Base-by-base conservation (phyloP, 371 early-diverging fungal species). In the Rhizopus arrhizus region DNA sequence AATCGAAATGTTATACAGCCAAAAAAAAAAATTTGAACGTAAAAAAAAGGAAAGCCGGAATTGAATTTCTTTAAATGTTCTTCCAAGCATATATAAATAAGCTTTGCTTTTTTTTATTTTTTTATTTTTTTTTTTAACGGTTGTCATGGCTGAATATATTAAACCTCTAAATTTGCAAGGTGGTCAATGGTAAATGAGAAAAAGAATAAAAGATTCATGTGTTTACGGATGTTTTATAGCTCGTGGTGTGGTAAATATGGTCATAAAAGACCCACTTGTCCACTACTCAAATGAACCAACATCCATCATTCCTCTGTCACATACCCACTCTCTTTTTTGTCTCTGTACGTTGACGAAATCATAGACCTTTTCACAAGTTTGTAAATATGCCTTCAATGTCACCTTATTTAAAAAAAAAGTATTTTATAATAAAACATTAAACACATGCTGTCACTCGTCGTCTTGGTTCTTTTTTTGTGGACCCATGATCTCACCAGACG, bases 161-260 rank as follows among this genome's bases (percentile, higher is more conserved):
- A 65, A 65, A 32, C 61, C 61, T 46, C 61, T 65, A 36, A 65
- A 65, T n/a, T 46, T 65, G 40, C 41, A 56, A 57, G 66, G 66
- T 10, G 66, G 66, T 31, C 66, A 65, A 57, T 65, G 66, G 66
- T 65, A 61, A 61, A 49, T 40, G 9, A 22, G 7, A 29, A 31
- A 43, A 55, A 16, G 32, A 13, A 43, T 5, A 5, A n/a, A 43
- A 13, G 13, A 15, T n/a, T 1, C 43, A 43, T 13, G 10, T 9
- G 1, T 51, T 33, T 49, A 15, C 11, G 0, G 9, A 52, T 5
- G 7, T 15, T 41, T 2, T 35, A 35, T 59, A 59, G 59, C 16
- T 16, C 61, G 29, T 56, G 66, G 60, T 65, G 66, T 29, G 66
- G 66, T 45, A 65, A 65, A 65, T 65, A 65, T 32, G 66, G 66